Base-by-base conservation (phyloP, 2,329 filamentous ascomycete species). In the Fusarium buxicola region DNA sequence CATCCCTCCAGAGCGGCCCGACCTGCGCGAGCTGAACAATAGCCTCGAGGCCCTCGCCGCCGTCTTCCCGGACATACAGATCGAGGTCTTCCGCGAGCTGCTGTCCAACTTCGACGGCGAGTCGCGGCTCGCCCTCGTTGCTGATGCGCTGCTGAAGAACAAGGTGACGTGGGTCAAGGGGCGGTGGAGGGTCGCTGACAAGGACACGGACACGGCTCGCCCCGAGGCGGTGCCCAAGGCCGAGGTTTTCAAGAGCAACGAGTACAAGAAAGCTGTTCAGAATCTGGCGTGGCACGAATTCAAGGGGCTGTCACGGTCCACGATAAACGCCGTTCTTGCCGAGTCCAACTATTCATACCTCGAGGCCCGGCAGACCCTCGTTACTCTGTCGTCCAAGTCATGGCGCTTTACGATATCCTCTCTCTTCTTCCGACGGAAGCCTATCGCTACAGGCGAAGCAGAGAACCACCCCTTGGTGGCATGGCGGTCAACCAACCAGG, bases 51-150 rank as follows among this genome's bases (percentile, higher is more conserved):
- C 84, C 11, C 84, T 95, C 38, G 86, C 87, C 18, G 86, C 86
- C 43, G 83, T 94, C 8, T 95, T 95, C 65, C 92, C 92, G 25
- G 87, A 94, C 75, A 82, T 94, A n/a, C 89, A 92, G 75, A 82
- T 91, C 58, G 90, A 94, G 66, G 91, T 94, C 15, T 92, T 95
- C 72, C 86, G 91, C 39, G 91, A 94, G 78, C 91, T 95, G 85
- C 85, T 95, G 44, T 78, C 83, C 34, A 90, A 82, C 70, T 90
- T 94, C 72, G 89, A 89, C 69, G 87, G 89, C 68, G 90, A 94
- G 75, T 94, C 91, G 60, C 82, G 91, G 64, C 78, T 94, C 21
- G 89, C 91, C 38, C 83, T 95, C 44, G 89, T 94, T 25, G 91
- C 91, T 11, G 91, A 95, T 72, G 85, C 88, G 45, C 79, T 95